Conservation (phyloP, 2,329 filamentous ascomycete species). For the Botrytis porri region DNA sequence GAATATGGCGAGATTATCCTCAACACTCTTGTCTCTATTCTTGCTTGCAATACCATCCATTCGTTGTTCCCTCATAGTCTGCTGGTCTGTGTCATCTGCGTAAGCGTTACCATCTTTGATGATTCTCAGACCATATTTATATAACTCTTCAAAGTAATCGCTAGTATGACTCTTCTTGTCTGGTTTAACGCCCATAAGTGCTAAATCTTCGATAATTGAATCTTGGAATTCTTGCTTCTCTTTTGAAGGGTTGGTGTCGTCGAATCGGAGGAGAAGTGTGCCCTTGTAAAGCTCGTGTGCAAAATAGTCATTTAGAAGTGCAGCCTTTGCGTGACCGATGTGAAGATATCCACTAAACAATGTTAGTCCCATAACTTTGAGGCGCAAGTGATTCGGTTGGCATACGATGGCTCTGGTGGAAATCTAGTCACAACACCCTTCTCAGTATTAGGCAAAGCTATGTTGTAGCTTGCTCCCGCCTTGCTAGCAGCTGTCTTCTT, state of each 20-base stretch:
- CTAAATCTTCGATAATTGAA: conserved; percentile 86
- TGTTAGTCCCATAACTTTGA: conserved; percentile 21
- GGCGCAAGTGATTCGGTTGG: conserved; percentile 25
- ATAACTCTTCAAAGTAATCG: conserved; percentile 92
- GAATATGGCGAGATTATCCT: conserved; percentile 83
- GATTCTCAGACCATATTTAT: conserved; percentile 78
- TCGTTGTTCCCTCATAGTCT: conserved; percentile 81
- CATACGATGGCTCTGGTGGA: conserved; percentile 85
- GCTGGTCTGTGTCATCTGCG: conserved; percentile 88
- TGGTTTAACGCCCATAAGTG: conserved; percentile 86
- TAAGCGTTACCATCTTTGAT: conserved; percentile 88
- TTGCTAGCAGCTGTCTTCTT: conserved; percentile 69
- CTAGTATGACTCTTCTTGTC: conserved; percentile 86
- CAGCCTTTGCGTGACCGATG: conserved; percentile 93
- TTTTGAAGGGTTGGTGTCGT: conserved; percentile 96
- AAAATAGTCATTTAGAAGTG: conserved; percentile 93
- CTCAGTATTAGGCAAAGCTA: conserved; percentile 78
- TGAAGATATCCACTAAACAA: conserved; percentile 70
- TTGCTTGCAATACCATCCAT: conserved; percentile 80
- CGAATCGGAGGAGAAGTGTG: conserved; percentile 85
- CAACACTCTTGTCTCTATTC: conserved; percentile 72
- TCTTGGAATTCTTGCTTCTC: conserved; percentile 97
- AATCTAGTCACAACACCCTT: conserved; percentile 91
- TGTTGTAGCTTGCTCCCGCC: conserved; percentile 83
- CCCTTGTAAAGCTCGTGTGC: conserved; percentile 91